Evolutionary conservation across 2,329 filamentous ascomycete species (phyloP), one percentile per base, ranked within the genome.

Genomic region (Magnaporthales sp.): DNA sequence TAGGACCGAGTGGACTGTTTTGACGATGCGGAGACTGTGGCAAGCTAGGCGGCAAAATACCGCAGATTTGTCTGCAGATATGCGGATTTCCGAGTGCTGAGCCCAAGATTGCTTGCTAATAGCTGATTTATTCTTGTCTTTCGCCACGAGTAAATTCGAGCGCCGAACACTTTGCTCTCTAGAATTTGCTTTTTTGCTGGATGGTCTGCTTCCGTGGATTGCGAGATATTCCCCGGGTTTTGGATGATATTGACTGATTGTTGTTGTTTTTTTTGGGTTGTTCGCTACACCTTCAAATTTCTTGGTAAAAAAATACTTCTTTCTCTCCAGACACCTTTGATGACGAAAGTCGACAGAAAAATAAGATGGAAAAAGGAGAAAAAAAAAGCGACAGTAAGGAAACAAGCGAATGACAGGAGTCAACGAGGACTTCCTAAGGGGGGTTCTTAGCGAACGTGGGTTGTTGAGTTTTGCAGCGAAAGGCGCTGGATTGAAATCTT

Each of bases 351-450:
- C 87, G 87, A 89, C 85, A 87, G 86, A 89, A 86, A 88, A 73
- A 73, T 73, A 60, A 62, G 76, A 24, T n/a, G 11, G 13, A 58
- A 77, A 77, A 78, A 80, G 80, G 80, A 80, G 76, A 80, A 73
- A 74, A 73, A 77, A 78, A 77, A 79, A 81, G 54, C 54, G 54
- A 58, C 54, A 22, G 54, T 58, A 81, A 80, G 79, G 76, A 80
- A 82, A 80, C 80, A 88, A 89, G 87, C 87, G 87, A 89, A 86
- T 87, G 87, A 89, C 86, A 88, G 86, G 87, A 89, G 86, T 83
- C 87, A 80, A 83, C 86, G 86, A 89, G 87, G 86, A 87, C 86
- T 89, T 89, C 86, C 86, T 86, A 77, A 75, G 75, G 76, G 72
- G 72, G 73, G 73, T 76, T 75, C 75, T 79, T 81, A 83, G 82